Base-by-base conservation (phyloP, 345 rosid genomes). In the Camelina laxa region DNA sequence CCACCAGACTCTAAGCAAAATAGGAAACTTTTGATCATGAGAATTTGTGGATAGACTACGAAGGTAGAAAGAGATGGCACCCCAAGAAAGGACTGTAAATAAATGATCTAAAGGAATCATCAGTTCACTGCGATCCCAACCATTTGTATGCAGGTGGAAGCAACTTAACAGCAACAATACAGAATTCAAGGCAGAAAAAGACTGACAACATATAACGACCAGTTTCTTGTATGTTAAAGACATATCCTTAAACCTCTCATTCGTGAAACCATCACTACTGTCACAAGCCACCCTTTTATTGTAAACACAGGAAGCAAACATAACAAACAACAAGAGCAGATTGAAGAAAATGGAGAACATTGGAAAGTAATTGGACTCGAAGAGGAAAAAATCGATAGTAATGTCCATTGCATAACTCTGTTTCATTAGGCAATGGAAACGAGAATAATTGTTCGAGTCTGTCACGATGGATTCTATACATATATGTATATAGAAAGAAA, bases 1-100 rank as follows among this genome's bases (percentile, higher is more conserved):
- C 96, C 91, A 89, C 97, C 96, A 93, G 72, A 86, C 67, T 78
- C 92, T 88, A 78, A 93, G 83, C 38, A 78, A 58, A 48, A 85
- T 17, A 2, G 87, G 88, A 72, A 88, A 75, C 82, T 64, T 83
- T 14, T 44, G 67, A 36, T 64, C 78, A 36, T 69, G 69, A 17
- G 71, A 74, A 73, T 68, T 44, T 13, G 79, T 67, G 63, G 82
- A 74, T 16, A 73, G 75, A 65, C 33, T 33, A 54, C 72, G 65
- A 51, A 90, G 51, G 79, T 81, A 62, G 65, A 80, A 71, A 72
- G 75, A 72, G 56, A 87, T 60, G 36, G 80, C 82, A 71, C 81
- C 91, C 96, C 93, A 93, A 72, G 88, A 85, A 66, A 89, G 75
- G 59, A 92, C 75, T 72, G 81, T 82, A 45, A 85, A 70, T n/a